Conservation (phyloP, 1,139 yeast genomes). For the Yamadazyma buinensis region DNA sequence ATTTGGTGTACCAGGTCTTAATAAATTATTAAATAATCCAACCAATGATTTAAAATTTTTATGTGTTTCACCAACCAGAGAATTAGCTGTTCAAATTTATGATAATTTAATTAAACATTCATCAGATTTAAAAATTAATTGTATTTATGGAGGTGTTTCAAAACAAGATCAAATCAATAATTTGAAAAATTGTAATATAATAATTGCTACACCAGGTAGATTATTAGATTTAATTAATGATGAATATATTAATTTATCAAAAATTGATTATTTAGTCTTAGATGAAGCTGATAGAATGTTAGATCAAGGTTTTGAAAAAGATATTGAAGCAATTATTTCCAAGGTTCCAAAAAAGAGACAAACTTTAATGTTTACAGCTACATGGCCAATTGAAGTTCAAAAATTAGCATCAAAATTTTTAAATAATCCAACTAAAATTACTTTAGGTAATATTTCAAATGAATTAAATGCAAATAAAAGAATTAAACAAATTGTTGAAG, state of each 20-base stretch:
- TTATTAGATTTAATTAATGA: slow-evolving; percentile 87
- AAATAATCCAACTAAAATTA: slow-evolving; percentile 79
- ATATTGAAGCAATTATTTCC: slow-evolving; percentile 76
- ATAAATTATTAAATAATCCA: slow-evolving; percentile 49
- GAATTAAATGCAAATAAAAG: slow-evolving; percentile 92
- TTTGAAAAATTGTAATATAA: slow-evolving; percentile 60
- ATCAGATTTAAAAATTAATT: slow-evolving; percentile 67
- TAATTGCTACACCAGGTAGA: slow-evolving; percentile 97
- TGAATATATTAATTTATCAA: slow-evolving; percentile 69
- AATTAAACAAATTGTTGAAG: slow-evolving; percentile 91
- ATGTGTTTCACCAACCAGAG: slow-evolving; percentile 95
- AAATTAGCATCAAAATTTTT: slow-evolving; percentile 87
- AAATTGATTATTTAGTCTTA: slow-evolving; percentile 74
- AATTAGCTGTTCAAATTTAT: slow-evolving; percentile 88
- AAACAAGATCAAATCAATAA: slow-evolving; percentile 83
- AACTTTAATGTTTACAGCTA: slow-evolving; percentile 86
- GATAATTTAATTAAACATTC: slow-evolving; percentile 76
- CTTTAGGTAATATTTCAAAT: slow-evolving; percentile 86
- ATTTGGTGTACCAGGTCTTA: slow-evolving; percentile 95
- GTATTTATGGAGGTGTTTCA: slow-evolving; percentile 97
- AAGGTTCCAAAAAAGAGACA: slow-evolving; percentile 54
- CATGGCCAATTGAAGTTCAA: slow-evolving; percentile 91
- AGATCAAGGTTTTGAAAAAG: slow-evolving; percentile 94
- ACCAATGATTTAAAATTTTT: slow-evolving; percentile 65
- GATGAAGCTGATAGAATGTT: slow-evolving; percentile 99